A percentile compares a stretch with the other conserved stretches of the same genome.
Conservation (phyloP, 2,329 filamentous ascomycete genomes). For the Aspergillus felis region DNA sequence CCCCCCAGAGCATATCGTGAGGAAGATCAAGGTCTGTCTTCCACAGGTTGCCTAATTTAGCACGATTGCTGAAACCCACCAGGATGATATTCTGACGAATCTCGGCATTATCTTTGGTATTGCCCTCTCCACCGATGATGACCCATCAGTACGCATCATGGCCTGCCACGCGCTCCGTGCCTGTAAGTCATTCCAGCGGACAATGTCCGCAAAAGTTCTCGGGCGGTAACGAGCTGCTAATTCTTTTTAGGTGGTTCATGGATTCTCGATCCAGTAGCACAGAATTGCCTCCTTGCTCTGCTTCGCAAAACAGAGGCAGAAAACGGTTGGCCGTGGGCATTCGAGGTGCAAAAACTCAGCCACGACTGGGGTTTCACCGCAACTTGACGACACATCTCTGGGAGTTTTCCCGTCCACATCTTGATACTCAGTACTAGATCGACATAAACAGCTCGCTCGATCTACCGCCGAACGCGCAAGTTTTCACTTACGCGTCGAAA, state of each 20-base stretch:
- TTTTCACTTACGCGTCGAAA: not conserved
- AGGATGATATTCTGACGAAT: conserved; percentile 26
- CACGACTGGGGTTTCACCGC: conserved; percentile 13
- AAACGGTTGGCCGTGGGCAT: conserved; percentile 22
- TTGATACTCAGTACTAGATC: not conserved
- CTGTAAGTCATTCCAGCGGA: conserved; percentile 17
- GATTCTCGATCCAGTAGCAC: conserved; percentile 28
- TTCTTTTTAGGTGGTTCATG: conserved; percentile 22
- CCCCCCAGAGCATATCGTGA: conserved; percentile 11
- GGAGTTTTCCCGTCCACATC: not conserved
- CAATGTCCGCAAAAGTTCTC: not conserved
- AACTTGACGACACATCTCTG: not conserved
- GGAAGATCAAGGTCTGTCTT: conserved; percentile 20
- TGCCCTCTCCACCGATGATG: conserved; percentile 30
- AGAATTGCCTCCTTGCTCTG: conserved; percentile 18
- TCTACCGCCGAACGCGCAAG: not conserved
- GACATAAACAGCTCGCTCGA: not conserved
- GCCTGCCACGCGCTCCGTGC: conserved; percentile 32
- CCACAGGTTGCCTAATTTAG: not conserved
- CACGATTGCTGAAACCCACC: not conserved
- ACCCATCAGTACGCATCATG: conserved; percentile 30
- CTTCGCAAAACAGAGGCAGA: conserved; percentile 20
- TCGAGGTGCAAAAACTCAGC: conserved; percentile 15
- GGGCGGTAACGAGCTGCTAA: not conserved
- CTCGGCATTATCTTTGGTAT: conserved; percentile 31